Evolutionary conservation across 2,329 filamentous ascomycete genomes (phyloP), one percentile per base, ranked within the genome.

Genomic region (Colletotrichum euphorbiae): DNA sequence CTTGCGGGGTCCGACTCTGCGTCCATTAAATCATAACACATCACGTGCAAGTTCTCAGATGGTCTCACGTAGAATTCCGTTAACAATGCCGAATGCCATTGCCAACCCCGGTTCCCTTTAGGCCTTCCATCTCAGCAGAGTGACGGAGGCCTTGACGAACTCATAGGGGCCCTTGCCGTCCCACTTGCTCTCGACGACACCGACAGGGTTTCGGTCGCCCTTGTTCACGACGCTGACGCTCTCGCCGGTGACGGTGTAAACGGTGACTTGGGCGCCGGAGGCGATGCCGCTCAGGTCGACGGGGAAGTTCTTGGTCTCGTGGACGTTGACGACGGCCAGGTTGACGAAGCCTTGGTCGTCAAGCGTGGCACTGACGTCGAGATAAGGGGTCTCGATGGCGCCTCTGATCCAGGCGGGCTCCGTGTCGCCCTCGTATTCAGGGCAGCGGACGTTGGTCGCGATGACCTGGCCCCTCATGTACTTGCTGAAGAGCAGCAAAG

Each of bases 271-370:
- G 2, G 78, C 80, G 0, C 81, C 82, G 4, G 73, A 73, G 0
- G 69, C 61, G 17, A 88, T 75, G 0, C 91, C 91, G 45, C 85
- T 82, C n/a, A 93, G 72, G 48, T 85, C 81, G 0, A 87, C 87
- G 69, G 86, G 82, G 61, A 90, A 89, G 63, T 84, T 86, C 70
- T 85, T 82, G 8, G 84, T 83, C 70, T 91, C 88, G 69, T 85
- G 83, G 33, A 93, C 85, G 75, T 96, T 96, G 15, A 93, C 91
- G 1, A 94, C 91, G 3, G 87, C 91, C 70, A 95, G 72, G 70
- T 83, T 91, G 1, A 91, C 82, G 59, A 81, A 85, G 0, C 91
- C 91, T 28, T 83, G 88, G 40, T 81, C 83, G 51, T 84, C 82
- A 5, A 90, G 72, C 2, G 84, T 81, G 2, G 89, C 90, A 70